Evolutionary conservation across 768 basidiomycete species (phyloP).

Genomic region (Tubosaeta brunneosetosa): DNA sequence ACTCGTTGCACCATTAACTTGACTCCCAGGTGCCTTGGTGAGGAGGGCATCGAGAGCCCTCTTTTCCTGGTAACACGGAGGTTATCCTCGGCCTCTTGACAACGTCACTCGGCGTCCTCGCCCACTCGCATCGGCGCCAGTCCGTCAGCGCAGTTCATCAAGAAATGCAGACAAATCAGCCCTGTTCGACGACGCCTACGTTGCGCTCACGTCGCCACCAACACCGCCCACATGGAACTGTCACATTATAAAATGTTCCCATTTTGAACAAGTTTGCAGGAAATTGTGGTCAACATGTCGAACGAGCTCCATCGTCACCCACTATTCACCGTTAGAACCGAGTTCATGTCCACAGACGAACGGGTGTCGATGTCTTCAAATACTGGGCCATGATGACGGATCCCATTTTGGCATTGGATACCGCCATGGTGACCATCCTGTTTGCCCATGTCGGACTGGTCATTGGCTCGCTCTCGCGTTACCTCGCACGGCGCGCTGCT

Average conservation of each 20-base stretch:
- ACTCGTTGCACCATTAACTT: too few relatives aligned
- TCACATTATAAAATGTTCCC: background rate
- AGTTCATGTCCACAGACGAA: constrained; percentile 43
- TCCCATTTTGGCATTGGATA: constrained; percentile 47
- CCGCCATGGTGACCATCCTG: constrained; percentile 51
- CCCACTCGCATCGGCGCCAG: too few relatives aligned
- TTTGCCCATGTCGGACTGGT: constrained; percentile 49
- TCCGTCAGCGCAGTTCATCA: too few relatives aligned
- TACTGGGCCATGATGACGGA: constrained; percentile 55
- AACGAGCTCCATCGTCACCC: constrained; percentile 30
- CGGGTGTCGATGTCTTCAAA: constrained; percentile 44
- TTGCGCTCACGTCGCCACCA: background rate
- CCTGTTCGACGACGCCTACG: background rate
- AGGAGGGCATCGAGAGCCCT: too few relatives aligned
- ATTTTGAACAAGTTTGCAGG: background rate
- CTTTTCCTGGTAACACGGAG: too few relatives aligned
- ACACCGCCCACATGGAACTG: background rate
- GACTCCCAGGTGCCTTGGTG: too few relatives aligned
- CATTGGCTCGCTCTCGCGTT: constrained; percentile 51
- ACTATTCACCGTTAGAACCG: constrained; percentile 41
- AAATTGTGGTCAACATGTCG: constrained; percentile 4
- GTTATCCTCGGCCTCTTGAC: too few relatives aligned
- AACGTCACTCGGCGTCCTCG: too few relatives aligned
- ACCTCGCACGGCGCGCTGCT: constrained; percentile 30
- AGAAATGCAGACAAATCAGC: background rate